phyloP scores from a whole-genome alignment of 257 asterid species.

The Scutellaria minor region DNA sequence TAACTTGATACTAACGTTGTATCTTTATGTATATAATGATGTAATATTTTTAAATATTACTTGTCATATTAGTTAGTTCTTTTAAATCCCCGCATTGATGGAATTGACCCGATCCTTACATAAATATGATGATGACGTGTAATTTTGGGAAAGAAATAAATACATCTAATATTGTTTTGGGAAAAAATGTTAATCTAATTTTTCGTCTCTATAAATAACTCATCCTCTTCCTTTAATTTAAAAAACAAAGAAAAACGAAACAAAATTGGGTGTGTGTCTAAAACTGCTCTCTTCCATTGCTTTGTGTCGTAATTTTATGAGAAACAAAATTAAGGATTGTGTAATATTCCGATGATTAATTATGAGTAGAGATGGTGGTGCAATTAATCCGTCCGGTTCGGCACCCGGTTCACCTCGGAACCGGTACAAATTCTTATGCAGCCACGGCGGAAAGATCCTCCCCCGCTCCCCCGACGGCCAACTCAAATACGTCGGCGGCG shows the following conservation, averaged over 20 bases:
- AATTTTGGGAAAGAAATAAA: too few species aligned
- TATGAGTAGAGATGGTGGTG: constrained; percentile 45
- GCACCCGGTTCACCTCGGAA: constrained; percentile 58
- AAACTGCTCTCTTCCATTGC: constrained; percentile 36
- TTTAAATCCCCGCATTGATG: too few species aligned
- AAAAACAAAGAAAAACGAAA: too few species aligned
- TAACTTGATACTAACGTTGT: too few species aligned
- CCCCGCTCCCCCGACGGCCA: constrained; percentile 75
- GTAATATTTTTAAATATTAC: too few species aligned
- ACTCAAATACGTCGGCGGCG: constrained; percentile 90
- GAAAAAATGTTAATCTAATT: too few species aligned
- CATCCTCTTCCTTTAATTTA: background rate
- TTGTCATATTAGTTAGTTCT: too few species aligned
- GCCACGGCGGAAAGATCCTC: constrained; percentile 90
- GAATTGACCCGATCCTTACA: too few species aligned
- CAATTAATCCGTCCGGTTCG: constrained; percentile 32
- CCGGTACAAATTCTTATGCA: constrained; percentile 70
- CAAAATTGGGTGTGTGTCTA: background rate
- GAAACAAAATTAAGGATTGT: background rate
- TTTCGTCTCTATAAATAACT: too few species aligned
- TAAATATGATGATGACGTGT: too few species aligned
- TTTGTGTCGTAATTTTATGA: background rate
- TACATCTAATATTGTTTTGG: too few species aligned
- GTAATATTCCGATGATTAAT: background rate
- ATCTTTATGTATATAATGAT: too few species aligned